Evolutionary conservation across 2,329 filamentous ascomycete genomes (phyloP).

Genomic region (Leptosphaerulina australis): DNA sequence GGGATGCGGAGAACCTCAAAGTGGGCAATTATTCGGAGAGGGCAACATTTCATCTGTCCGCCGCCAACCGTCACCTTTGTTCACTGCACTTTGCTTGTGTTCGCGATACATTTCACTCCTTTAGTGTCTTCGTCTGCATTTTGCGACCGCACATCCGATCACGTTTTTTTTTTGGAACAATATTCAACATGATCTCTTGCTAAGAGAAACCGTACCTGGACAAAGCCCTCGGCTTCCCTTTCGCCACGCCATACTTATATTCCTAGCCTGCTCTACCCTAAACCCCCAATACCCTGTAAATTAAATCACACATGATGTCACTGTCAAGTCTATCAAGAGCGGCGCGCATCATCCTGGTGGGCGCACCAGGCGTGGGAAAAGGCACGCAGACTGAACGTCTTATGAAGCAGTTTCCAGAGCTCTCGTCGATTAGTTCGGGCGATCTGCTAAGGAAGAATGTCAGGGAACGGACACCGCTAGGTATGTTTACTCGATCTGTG

Average conservation of each 20-base stretch:
- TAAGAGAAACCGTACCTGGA: conserved; percentile 3
- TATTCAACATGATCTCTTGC: conserved; percentile 12
- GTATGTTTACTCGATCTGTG: conserved; percentile 54
- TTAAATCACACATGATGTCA: conserved; percentile 29
- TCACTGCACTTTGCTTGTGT: conserved; percentile 1
- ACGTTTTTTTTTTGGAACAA: not conserved
- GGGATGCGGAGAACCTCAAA: conserved; percentile 1
- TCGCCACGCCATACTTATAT: not conserved
- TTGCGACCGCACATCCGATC: not conserved
- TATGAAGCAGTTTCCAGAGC: conserved; percentile 82
- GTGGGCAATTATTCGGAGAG: conserved; percentile 4
- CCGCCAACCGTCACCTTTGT: conserved; percentile 5
- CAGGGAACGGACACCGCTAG: conserved; percentile 81
- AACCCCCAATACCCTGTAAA: not conserved
- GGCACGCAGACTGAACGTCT: conserved; percentile 93
- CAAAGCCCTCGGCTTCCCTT: conserved; percentile 16
- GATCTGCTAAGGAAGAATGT: conserved; percentile 94
- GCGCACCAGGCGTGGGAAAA: conserved; percentile 95
- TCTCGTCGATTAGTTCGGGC: conserved; percentile 91
- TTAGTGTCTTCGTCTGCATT: conserved; percentile 3
- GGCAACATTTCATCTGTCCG: not conserved
- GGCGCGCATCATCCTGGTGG: conserved; percentile 91
- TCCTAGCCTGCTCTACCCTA: not conserved
- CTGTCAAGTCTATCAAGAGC: conserved; percentile 59
- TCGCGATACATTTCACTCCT: conserved; percentile 1